Percentiles rank a stretch among this genome's conserved stretches.
Conservation (phyloP, 306 rosid species). For the Lathyrus oleraceus region DNA sequence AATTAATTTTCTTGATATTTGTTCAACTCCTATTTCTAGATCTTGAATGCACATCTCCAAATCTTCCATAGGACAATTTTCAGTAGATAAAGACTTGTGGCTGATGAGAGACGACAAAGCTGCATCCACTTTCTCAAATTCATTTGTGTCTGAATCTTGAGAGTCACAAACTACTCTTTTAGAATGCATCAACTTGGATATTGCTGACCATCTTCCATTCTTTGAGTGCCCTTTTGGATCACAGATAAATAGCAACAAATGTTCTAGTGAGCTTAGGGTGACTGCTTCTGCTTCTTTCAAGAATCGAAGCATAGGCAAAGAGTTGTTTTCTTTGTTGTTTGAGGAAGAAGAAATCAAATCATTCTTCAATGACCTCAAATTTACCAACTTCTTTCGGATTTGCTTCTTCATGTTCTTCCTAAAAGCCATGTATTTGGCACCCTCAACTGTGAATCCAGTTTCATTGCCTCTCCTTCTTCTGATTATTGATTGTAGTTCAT, state of each 20-base stretch:
- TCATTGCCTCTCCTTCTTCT: slow-evolving; percentile 27
- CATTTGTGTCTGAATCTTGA: slow-evolving; percentile 19
- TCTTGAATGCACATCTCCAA: slow-evolving; percentile 39
- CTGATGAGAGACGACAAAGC: slow-evolving; percentile 20
- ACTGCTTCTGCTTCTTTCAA: slow-evolving; percentile 36
- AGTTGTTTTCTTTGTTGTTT: neutral
- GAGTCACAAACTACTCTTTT: slow-evolving; percentile 33
- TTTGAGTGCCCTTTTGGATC: slow-evolving; percentile 26
- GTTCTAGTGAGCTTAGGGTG: slow-evolving; percentile 35
- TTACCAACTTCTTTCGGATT: slow-evolving; percentile 28
- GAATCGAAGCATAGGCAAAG: slow-evolving; percentile 5
- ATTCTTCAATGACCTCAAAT: slow-evolving; percentile 32
- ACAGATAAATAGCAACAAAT: slow-evolving; percentile 33
- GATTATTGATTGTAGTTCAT: slow-evolving; percentile 34
- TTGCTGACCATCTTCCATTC: slow-evolving; percentile 36
- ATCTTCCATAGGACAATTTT: slow-evolving; percentile 30
- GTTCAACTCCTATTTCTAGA: slow-evolving; percentile 40
- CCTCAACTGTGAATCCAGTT: slow-evolving; percentile 16
- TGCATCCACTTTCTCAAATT: slow-evolving; percentile 40
- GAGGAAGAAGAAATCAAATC: slow-evolving; percentile 22
- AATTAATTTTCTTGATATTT: slow-evolving; percentile 37
- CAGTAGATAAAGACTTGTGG: slow-evolving; percentile 19
- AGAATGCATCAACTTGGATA: slow-evolving; percentile 36
- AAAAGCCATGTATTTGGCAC: slow-evolving; percentile 29
- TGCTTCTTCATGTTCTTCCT: slow-evolving; percentile 36